phyloP scores from a whole-genome alignment of 1,284 basidiomycete genomes.

The Somion occarium region DNA sequence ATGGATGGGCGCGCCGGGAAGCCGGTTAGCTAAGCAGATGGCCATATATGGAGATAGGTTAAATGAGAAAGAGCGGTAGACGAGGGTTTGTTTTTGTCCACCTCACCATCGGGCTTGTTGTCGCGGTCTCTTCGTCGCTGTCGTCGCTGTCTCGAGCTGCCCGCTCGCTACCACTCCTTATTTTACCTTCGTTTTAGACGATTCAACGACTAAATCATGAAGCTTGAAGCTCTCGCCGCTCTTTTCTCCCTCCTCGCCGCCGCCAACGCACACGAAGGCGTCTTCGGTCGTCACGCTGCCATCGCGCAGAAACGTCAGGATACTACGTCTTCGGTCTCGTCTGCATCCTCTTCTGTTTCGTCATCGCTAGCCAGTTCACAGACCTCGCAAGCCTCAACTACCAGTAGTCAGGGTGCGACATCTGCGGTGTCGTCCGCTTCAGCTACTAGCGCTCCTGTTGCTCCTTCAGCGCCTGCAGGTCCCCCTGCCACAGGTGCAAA shows the following conservation, averaged over 20 bases:
- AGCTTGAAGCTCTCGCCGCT: constrained; percentile 35
- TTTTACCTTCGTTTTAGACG: neutral
- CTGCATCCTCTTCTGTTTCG: constrained; percentile 19
- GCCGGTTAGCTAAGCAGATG: neutral
- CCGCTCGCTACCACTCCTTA: constrained; percentile 7
- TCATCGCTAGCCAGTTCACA: constrained; percentile 11
- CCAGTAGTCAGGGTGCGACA: constrained; percentile 8
- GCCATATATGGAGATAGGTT: neutral
- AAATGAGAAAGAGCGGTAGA: neutral
- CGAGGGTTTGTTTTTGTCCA: constrained; percentile 5
- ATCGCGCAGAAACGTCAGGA: constrained; percentile 24
- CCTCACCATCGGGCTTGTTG: neutral
- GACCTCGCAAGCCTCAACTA: constrained; percentile 15
- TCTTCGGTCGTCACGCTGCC: constrained; percentile 19
- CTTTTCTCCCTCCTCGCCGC: constrained; percentile 36
- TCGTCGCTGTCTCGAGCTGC: constrained; percentile 8
- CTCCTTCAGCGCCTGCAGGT: constrained; percentile 5
- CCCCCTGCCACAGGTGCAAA: constrained; percentile 1
- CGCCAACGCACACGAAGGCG: constrained; percentile 28
- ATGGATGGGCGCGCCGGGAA: neutral
- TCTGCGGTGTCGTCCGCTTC: constrained; percentile 17
- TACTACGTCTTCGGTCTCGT: constrained; percentile 17
- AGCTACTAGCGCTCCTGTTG: constrained; percentile 22
- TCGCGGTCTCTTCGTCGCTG: constrained; percentile 1
- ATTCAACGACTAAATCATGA: constrained; percentile 31